These are phyloP conservation scores for Emericellopsis terricola DNA, from an alignment of 495 filamentous ascomycete species.

Conservation along the genomic window DNA sequence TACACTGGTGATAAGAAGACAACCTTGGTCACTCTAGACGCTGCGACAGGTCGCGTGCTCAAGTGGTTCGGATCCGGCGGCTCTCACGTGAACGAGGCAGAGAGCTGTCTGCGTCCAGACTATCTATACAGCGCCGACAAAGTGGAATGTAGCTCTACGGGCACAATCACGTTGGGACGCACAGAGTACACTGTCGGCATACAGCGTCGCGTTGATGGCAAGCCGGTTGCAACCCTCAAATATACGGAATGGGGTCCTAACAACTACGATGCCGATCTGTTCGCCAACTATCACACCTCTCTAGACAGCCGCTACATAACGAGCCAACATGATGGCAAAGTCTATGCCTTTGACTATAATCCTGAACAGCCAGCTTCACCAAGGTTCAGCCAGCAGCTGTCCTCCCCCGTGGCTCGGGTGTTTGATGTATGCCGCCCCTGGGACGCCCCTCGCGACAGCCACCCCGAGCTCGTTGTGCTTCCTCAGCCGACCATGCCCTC, in stretches of 20 bases:
- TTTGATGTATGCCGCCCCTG: conserved; percentile 73
- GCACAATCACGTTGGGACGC: conserved; percentile 60
- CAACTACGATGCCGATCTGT: conserved; percentile 74
- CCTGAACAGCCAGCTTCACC: conserved; percentile 15
- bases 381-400: conserved; percentile 42
- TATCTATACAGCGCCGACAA: conserved; percentile 39
- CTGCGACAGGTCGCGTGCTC: conserved; percentile 55
- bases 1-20: conserved; percentile 88
- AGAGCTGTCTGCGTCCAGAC: conserved; percentile 40
- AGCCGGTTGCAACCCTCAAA: conserved; percentile 71
- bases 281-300: conserved; percentile 56
- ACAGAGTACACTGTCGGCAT: conserved; percentile 82
- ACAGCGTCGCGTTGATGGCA: conserved; percentile 53
- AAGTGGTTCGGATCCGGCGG: conserved; percentile 29
- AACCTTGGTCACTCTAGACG: conserved; percentile 74
- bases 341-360: conserved; percentile 62
- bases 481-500: conserved; percentile 67
- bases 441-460: conserved; percentile 34
- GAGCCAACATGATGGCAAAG: conserved; percentile 67
- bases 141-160: conserved; percentile 52
- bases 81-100: conserved; percentile 21
- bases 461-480: conserved; percentile 53
- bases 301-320: conserved; percentile 84
- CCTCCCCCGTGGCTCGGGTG: conserved; percentile 72
- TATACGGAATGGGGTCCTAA: conserved; percentile 95